Percentiles rank a stretch among this genome's conserved stretches.
These are phyloP conservation scores for Durusdinium trenchii DNA, from an alignment of 73 alveolate genomes.

Conservation along the genomic window DNA sequence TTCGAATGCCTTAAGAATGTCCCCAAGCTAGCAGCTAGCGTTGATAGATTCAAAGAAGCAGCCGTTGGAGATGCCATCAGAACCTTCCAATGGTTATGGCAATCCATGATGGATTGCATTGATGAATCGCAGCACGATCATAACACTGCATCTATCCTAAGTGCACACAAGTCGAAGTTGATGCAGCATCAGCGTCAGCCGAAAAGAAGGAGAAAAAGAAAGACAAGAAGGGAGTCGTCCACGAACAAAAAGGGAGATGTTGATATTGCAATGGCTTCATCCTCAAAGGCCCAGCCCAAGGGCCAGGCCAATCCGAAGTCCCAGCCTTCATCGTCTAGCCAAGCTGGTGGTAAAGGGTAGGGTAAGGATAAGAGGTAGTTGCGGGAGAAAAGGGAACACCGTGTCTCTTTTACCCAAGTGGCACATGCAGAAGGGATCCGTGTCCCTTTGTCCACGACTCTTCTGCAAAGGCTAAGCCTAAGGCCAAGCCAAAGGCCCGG, in stretches of 20 bases:
- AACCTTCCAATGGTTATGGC: not conserved
- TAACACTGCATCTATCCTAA: not conserved
- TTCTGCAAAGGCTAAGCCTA: not conserved
- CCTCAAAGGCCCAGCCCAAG: not conserved
- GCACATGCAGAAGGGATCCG: not conserved
- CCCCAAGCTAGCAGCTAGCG: not conserved
- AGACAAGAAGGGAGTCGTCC: not conserved
- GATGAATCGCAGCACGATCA: constrained; percentile 27
- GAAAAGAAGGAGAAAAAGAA: not conserved
- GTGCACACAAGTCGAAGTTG: not conserved
- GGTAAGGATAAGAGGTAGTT: not conserved
- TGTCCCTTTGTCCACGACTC: constrained; percentile 35
- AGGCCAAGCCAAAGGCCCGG: constrained; percentile 21
- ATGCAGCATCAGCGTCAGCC: not conserved
- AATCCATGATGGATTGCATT: not conserved
- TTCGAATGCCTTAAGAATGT: not conserved
- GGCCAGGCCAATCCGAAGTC: not conserved
- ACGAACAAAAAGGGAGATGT: not conserved
- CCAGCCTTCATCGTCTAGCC: not conserved
- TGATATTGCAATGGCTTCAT: not conserved
- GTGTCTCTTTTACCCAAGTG: constrained; percentile 40
- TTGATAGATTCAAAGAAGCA: constrained; percentile 25
- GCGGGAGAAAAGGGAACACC: constrained; percentile 15
- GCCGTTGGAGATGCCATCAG: not conserved
- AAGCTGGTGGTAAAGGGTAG: not conserved